Base-by-base conservation (phyloP, 2,329 filamentous ascomycete genomes). In the Beauveria pseudobassiana region DNA sequence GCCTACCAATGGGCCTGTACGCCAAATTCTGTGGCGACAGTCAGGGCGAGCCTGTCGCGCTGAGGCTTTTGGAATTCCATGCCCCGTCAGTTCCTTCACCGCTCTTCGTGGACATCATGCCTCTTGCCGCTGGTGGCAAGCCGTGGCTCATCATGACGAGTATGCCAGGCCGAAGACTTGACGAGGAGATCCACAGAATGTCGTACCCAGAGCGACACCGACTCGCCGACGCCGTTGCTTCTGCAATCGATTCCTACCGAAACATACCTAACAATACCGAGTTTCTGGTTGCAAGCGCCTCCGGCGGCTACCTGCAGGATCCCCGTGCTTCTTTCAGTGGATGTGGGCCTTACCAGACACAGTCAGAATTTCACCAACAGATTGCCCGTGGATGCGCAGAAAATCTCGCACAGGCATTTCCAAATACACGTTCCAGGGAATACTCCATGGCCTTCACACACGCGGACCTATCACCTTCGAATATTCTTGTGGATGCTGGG, bases 401-500 rank as follows among this genome's bases (percentile, higher is more conserved):
- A 43, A 69, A 75, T 2, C 67, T 72, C 10, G 61, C 59, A 50
- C 68, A 69, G 38, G 24, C 12, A 5, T 51, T 59, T 45, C 34
- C 38, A 9, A 3, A 30, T 18, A 38, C 56, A 5, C 34, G 51
- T 1, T 28, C 38, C 2, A 65, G 66, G 3, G 68, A 68, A 12
- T 69, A 74, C 57, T 61, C 63, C 20, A 69, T 71, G 9, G 64
- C 71, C 7, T 75, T 75, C 28, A 73, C 72, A 5, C 73, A 74
- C 57, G 70, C 69, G 1, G 72, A 74, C 49, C 67, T 75, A 5
- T 72, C 72, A 51, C 64, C 69, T 1, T 65, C 70, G 3, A 75
- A 74, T 51, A 74, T 75, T 20, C 61, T 75, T 8, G 65, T 75
- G 10, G 34, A 45, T 26, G 26, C 10, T 28, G 48, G 55, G 14